A percentile compares a stretch with the other conserved stretches of the same genome.
Conservation (phyloP, 1,284 basidiomycete genomes). For the Prillingera fragicola region DNA sequence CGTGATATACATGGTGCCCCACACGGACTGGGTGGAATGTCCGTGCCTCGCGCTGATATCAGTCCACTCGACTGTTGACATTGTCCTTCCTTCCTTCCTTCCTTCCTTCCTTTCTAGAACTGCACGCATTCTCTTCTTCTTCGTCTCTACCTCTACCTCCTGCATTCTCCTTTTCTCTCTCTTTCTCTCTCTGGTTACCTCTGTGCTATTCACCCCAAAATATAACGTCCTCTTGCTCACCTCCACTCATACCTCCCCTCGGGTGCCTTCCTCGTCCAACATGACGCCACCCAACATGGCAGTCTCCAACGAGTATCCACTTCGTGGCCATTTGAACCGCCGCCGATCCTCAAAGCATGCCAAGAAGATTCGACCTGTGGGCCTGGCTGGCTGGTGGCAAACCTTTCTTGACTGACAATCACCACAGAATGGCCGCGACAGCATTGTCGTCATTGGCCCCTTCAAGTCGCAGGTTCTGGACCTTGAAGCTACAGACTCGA, state of each 20-base stretch:
- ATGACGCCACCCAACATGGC: not conserved
- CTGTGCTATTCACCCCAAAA: not conserved
- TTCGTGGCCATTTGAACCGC: not conserved
- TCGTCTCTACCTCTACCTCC: not conserved
- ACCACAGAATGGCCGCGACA: no score
- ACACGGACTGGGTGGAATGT: not conserved
- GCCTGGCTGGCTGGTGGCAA: not conserved
- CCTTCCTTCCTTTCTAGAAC: not conserved
- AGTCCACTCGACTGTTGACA: not conserved
- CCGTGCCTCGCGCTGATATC: no score
- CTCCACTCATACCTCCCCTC: not conserved
- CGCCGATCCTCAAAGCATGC: not conserved
- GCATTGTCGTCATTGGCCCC: slow-evolving; percentile 9
- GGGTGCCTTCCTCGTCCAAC: not conserved
- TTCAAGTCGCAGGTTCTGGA: slow-evolving; percentile 9
- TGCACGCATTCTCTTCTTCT: not conserved
- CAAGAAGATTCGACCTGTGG: not conserved
- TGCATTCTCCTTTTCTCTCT: not conserved
- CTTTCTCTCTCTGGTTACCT: not conserved
- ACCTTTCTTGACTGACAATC: not conserved
- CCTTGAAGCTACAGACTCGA: not conserved
- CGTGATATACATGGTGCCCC: not conserved
- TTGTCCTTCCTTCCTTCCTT: not conserved
- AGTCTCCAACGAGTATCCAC: not conserved
- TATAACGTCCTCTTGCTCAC: not conserved